These are phyloP conservation scores for Phytophthora tubulina DNA, from an alignment of 352 stramenopile species.

Conservation along the genomic window DNA sequence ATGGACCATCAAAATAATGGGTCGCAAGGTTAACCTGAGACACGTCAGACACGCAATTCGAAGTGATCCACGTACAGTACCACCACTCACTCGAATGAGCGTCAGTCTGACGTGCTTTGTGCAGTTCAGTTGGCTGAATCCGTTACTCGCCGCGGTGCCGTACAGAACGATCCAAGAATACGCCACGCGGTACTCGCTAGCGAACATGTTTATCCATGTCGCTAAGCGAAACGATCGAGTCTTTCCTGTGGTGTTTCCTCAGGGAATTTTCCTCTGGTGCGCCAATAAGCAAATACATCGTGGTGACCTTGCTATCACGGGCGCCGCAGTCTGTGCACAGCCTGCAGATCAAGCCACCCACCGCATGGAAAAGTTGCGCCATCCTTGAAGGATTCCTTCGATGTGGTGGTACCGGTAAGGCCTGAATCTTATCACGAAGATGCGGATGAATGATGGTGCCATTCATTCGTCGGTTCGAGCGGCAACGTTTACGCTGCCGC, in stretches of 20 bases:
- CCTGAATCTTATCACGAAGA: neutral
- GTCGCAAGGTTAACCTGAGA: no score
- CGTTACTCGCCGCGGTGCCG: neutral
- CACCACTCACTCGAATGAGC: neutral
- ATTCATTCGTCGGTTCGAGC: neutral
- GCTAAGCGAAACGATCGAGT: conserved; percentile 6
- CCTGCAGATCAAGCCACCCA: conserved; percentile 3
- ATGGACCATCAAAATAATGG: no score
- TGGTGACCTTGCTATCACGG: neutral
- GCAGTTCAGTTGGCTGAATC: neutral
- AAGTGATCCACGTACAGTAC: neutral
- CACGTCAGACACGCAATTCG: neutral
- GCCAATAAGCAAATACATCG: neutral
- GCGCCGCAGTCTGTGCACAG: neutral
- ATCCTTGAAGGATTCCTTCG: conserved; percentile 5
- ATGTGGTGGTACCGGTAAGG: neutral
- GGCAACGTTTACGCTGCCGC: neutral
- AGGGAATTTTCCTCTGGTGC: neutral
- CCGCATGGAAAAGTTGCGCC: conserved; percentile 21
- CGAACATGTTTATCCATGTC: no score
- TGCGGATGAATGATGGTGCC: conserved; percentile 22
- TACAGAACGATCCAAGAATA: neutral
- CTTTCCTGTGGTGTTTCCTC: conserved; percentile 7
- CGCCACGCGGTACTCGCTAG: neutral
- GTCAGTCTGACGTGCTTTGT: conserved; percentile 1